A percentile compares a stretch with the other conserved stretches of the same genome.
Conservation (phyloP, 176 grass and related monocot genomes). For the Elymus sibiricus region DNA sequence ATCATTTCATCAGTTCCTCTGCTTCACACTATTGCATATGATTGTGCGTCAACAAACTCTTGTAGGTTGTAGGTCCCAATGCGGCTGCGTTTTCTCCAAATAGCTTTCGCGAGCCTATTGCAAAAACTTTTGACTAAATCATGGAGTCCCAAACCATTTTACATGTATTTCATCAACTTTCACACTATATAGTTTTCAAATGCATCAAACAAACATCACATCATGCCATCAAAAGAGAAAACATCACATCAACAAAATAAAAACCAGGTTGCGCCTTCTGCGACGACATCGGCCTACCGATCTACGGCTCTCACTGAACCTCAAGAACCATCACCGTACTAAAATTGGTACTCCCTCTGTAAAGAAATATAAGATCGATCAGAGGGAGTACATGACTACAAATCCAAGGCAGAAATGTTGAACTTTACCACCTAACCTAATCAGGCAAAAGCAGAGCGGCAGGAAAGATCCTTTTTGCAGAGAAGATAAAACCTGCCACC, state of each 20-base stretch:
- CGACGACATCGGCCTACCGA: neutral
- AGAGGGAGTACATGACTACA: neutral
- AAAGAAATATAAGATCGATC: too few relatives aligned
- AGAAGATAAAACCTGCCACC: conserved; percentile 1
- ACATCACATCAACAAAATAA: neutral
- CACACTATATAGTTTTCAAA: neutral
- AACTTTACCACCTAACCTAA: neutral
- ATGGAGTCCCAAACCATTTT: neutral
- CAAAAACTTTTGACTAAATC: neutral
- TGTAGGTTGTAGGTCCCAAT: neutral
- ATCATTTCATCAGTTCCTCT: neutral
- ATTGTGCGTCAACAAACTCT: neutral
- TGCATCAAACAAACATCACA: neutral
- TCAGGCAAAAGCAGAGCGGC: neutral
- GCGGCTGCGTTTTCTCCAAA: neutral
- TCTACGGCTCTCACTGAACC: neutral
- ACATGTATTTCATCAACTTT: neutral
- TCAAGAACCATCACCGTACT: neutral
- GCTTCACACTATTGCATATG: neutral
- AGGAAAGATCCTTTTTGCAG: neutral
- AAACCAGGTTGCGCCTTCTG: neutral
- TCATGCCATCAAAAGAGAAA: neutral
- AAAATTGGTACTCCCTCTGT: neutral
- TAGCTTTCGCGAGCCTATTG: neutral
- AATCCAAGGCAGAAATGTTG: neutral